Percentiles rank a stretch among this genome's conserved stretches.
Conservation (phyloP, 2,329 filamentous ascomycete species). For the Ampelomyces quisqualis region DNA sequence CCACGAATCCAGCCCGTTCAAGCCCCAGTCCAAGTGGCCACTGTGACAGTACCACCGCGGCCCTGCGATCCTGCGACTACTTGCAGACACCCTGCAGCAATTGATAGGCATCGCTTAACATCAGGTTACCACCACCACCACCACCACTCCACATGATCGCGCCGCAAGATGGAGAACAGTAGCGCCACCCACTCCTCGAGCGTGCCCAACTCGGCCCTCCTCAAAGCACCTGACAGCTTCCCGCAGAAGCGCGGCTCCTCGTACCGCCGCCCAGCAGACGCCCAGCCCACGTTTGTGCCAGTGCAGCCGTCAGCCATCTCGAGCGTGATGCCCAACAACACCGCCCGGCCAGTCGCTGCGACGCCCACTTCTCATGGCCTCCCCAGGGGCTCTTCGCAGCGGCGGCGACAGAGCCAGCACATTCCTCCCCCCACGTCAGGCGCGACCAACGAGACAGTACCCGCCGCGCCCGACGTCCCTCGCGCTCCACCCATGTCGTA, state of each 20-base stretch:
- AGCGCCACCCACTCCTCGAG: conserved; percentile 28
- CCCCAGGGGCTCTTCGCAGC: conserved; percentile 28
- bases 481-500: conserved; percentile 52
- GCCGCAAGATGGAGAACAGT: conserved; percentile 34
- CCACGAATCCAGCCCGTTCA: conserved; percentile 17
- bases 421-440: conserved; percentile 29
- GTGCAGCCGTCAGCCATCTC: conserved; percentile 15
- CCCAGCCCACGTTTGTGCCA: conserved; percentile 21
- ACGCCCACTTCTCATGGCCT: conserved; percentile 21
- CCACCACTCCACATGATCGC: conserved; percentile 19
- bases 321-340: conserved; percentile 31
- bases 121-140: conserved; percentile 9
- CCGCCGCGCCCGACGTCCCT: conserved; percentile 61
- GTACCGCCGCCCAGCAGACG: conserved; percentile 36
- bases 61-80: conserved; percentile 11
- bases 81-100: conserved; percentile 13
- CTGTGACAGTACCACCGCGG: conserved; percentile 23
- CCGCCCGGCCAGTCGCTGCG: conserved; percentile 26
- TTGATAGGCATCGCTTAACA: conserved; percentile 12
- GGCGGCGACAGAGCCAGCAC: conserved; percentile 36
- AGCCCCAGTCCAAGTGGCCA: conserved; percentile 14
- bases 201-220: conserved; percentile 23
- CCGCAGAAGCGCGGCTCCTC: conserved; percentile 37
- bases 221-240: conserved; percentile 30
- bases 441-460: conserved; percentile 26